Evolutionary conservation across 2,329 filamentous ascomycete genomes (phyloP).

Genomic region (Nannizziopsis barbatae): DNA sequence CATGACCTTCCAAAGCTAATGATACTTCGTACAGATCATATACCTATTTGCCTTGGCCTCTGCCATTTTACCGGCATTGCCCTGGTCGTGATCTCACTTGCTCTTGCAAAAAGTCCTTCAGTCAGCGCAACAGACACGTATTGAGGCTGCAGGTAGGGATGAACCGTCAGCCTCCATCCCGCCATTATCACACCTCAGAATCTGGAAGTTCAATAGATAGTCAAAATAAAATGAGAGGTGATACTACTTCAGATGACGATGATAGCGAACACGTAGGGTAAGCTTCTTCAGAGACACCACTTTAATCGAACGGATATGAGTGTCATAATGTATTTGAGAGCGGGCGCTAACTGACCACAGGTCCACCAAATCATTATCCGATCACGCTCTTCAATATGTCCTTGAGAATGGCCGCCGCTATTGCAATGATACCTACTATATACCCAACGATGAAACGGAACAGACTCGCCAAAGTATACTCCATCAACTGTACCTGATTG

Average conservation of each 20-base stretch:
- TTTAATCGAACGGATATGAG: background rate
- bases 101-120: no score
- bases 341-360: slow-evolving; percentile 19
- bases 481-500: slow-evolving; percentile 50
- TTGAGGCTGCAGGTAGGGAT: no score
- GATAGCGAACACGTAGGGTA: slow-evolving; percentile 5
- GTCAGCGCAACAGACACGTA: no score
- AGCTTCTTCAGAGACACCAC: background rate
- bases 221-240: no score
- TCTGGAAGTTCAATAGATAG: no score
- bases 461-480: slow-evolving; percentile 52
- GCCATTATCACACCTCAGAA: no score
- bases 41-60: no score
- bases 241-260: background rate
- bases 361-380: slow-evolving; percentile 29
- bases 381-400: slow-evolving; percentile 41
- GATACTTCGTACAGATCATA: no score
- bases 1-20: no score
- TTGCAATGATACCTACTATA: slow-evolving; percentile 52
- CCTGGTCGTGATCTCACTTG: no score
- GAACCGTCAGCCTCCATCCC: background rate
- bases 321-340: background rate
- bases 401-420: slow-evolving; percentile 51
- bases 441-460: slow-evolving; percentile 57
- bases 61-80: no score